phyloP scores from a whole-genome alignment of 257 asterid species.

The Solanum sejunctum region DNA sequence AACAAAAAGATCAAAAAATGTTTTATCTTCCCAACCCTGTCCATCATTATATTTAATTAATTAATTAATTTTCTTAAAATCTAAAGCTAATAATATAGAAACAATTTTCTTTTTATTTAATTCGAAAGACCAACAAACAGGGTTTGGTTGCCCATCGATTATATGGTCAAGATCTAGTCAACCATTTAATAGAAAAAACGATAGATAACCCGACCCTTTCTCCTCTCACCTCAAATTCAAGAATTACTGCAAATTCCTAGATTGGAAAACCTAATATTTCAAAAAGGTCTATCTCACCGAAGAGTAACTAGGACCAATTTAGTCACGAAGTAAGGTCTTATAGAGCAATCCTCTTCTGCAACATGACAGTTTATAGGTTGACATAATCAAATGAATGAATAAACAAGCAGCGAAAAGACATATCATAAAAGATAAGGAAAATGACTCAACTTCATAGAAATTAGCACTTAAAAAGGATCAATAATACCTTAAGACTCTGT shows the following conservation, averaged over 20 bases:
- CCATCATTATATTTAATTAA: too few relatives aligned
- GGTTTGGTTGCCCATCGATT: too few relatives aligned
- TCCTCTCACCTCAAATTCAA: background rate
- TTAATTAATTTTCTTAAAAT: too few relatives aligned
- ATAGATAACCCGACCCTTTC: too few relatives aligned
- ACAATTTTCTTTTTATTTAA: too few relatives aligned
- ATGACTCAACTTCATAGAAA: background rate
- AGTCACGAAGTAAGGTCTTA: background rate
- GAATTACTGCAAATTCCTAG: background rate
- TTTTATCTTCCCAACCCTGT: too few relatives aligned
- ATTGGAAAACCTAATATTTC: background rate
- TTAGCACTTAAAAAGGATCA: background rate
- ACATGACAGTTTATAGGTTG: background rate
- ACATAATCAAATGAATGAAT: background rate
- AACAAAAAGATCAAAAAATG: too few relatives aligned
- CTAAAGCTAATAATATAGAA: too few relatives aligned
- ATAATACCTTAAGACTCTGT: slow-evolving; percentile 86
- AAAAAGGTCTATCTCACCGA: background rate
- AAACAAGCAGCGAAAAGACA: background rate
- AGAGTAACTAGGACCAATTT: too few relatives aligned
- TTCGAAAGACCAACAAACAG: too few relatives aligned
- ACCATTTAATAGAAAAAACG: too few relatives aligned
- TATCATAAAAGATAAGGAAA: background rate
- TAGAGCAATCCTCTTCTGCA: background rate
- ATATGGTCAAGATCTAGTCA: too few relatives aligned